Conservation (phyloP, 805 yeast species). For the Cyberlindnera mycetangii region DNA sequence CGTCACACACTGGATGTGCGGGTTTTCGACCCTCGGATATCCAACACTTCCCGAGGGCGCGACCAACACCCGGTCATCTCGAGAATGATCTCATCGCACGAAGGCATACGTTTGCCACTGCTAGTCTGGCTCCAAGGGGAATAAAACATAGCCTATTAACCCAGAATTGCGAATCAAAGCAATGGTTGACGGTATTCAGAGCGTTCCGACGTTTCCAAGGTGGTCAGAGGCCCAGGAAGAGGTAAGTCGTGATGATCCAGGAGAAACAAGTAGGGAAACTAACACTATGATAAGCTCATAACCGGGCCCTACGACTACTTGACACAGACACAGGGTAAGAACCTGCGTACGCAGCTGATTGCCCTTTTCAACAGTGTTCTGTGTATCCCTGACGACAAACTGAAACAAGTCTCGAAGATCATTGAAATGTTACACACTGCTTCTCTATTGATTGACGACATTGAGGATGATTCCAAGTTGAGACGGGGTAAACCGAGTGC, state of each 20-base stretch:
- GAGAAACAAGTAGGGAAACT: neutral
- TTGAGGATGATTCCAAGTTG: slow-evolving; percentile 71
- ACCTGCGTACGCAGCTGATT: slow-evolving; percentile 36
- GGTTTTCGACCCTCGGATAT: too few species aligned
- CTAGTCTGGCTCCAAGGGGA: too few species aligned
- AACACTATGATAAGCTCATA: slow-evolving; percentile 12
- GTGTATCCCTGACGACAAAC: slow-evolving; percentile 36
- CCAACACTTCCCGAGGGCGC: too few species aligned
- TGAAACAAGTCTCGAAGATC: slow-evolving; percentile 42
- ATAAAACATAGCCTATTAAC: too few species aligned
- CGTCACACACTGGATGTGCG: too few species aligned
- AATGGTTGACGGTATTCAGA: neutral
- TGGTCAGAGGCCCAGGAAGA: slow-evolving; percentile 15
- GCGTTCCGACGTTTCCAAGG: slow-evolving; percentile 10
- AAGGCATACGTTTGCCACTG: too few species aligned
- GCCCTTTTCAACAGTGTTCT: slow-evolving; percentile 52
- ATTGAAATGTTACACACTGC: slow-evolving; percentile 65
- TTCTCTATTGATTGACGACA: slow-evolving; percentile 76
- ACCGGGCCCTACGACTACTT: slow-evolving; percentile 27
- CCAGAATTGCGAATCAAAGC: too few species aligned
- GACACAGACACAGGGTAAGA: slow-evolving; percentile 25
- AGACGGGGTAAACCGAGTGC: slow-evolving; percentile 81
- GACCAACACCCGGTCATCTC: too few species aligned
- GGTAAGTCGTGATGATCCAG: slow-evolving; percentile 4
- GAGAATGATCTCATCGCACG: too few species aligned